Evolutionary conservation across 257 asterid genomes (phyloP).

Genomic region (Solanum etuberosum): DNA sequence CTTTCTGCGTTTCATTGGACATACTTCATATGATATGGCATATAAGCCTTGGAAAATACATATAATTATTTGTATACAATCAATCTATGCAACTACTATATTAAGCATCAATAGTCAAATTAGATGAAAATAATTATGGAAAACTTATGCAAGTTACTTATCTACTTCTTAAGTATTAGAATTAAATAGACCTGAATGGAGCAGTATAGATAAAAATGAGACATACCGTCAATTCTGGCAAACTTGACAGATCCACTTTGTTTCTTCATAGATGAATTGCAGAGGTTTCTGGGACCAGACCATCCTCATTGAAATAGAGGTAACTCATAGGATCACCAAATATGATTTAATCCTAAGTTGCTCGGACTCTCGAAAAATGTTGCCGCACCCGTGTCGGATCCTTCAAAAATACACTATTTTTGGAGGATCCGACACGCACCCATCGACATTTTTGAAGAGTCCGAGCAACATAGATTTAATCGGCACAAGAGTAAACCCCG

Average conservation of each 20-base stretch:
- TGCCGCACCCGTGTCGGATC: too few relatives aligned
- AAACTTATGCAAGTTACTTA: not conserved
- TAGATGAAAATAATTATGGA: not conserved
- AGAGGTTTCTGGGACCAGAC: slow-evolving; percentile 11
- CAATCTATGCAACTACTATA: not conserved
- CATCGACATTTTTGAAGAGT: too few relatives aligned
- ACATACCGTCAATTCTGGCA: not conserved
- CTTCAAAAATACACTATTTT: too few relatives aligned
- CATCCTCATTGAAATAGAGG: slow-evolving; percentile 38
- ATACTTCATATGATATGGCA: not conserved
- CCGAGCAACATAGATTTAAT: too few relatives aligned
- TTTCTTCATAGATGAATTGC: not conserved
- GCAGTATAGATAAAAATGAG: not conserved
- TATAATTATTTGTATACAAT: not conserved
- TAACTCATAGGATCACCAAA: slow-evolving; percentile 33
- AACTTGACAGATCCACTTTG: not conserved
- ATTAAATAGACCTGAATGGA: not conserved
- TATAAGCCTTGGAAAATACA: not conserved
- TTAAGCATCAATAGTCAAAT: not conserved
- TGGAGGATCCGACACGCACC: too few relatives aligned
- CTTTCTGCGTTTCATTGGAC: not conserved
- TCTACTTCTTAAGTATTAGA: not conserved
- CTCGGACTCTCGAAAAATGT: too few relatives aligned
- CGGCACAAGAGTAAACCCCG: too few relatives aligned
- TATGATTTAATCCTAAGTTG: too few relatives aligned